phyloP scores from a whole-genome alignment of 345 rosid genomes.

The Citrus sp. region DNA sequence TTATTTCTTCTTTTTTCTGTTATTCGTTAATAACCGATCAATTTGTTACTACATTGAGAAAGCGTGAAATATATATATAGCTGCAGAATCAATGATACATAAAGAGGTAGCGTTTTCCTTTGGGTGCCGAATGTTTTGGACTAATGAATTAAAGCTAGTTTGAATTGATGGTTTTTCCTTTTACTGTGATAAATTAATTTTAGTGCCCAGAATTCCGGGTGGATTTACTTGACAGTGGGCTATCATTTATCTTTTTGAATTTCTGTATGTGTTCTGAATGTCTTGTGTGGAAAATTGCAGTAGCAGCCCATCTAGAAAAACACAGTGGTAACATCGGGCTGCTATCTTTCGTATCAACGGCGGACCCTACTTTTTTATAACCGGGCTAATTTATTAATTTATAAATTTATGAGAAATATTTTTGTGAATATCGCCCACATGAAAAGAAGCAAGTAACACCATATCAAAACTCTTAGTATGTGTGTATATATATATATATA shows the following conservation, averaged over 20 bases:
- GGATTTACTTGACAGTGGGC: neutral
- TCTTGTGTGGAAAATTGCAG: conserved; percentile 10
- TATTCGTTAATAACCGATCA: too few relatives aligned
- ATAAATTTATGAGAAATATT: too few relatives aligned
- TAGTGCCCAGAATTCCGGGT: neutral
- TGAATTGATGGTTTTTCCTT: neutral
- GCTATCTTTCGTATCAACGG: too few relatives aligned
- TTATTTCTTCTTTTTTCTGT: too few relatives aligned
- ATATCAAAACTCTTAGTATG: too few relatives aligned
- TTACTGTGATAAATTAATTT: neutral
- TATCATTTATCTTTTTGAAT: neutral
- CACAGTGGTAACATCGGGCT: too few relatives aligned
- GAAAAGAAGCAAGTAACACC: too few relatives aligned
- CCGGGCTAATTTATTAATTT: too few relatives aligned
- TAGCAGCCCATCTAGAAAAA: conserved; percentile 16
- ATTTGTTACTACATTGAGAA: neutral
- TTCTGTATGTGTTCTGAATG: neutral
- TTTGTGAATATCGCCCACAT: too few relatives aligned
- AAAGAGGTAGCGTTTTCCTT: conserved; percentile 2
- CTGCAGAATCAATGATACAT: neutral
- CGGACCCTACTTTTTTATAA: too few relatives aligned
- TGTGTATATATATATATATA: too few relatives aligned
- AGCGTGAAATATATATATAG: neutral
- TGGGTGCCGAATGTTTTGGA: neutral
- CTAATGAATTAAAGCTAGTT: neutral